These are phyloP conservation scores for Alternaria longipes DNA, from an alignment of 2,329 filamentous ascomycete genomes.

Conservation along the genomic window DNA sequence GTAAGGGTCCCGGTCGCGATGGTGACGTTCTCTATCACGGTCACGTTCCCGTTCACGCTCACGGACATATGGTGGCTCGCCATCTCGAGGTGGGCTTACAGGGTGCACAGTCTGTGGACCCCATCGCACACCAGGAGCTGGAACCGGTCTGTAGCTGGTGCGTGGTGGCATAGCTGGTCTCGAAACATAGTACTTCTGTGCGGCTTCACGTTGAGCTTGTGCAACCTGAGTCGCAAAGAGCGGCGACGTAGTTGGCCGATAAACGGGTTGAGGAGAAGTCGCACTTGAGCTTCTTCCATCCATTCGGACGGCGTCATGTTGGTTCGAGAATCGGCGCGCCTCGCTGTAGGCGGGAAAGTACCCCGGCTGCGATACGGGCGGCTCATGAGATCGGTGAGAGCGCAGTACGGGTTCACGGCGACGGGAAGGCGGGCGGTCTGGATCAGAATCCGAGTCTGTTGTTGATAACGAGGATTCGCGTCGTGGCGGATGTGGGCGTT, in stretches of 20 bases:
- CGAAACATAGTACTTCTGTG: constrained; percentile 43
- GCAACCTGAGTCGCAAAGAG: constrained; percentile 59
- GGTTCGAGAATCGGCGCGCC: constrained; percentile 39
- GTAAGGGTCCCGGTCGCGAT: constrained; percentile 21
- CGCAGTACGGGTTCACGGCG: constrained; percentile 46
- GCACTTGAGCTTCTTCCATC: constrained; percentile 29
- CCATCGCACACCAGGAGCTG: constrained; percentile 36
- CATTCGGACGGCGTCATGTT: constrained; percentile 24
- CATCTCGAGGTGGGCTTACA: constrained; percentile 33
- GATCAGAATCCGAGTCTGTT: constrained; percentile 44
- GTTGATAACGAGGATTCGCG: constrained; percentile 48
- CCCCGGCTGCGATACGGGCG: constrained; percentile 49
- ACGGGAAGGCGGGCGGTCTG: constrained; percentile 36
- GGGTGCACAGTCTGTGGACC: constrained; percentile 22
- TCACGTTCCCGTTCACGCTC: constrained; percentile 30
- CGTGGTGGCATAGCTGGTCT: constrained; percentile 40
- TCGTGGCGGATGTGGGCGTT: constrained; percentile 43
- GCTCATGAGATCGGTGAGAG: constrained; percentile 55
- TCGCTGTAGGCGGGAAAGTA: constrained; percentile 51
- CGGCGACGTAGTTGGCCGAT: constrained; percentile 57
- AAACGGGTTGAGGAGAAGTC: constrained; percentile 43
- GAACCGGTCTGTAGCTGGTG: constrained; percentile 35
- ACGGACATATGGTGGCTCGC: constrained; percentile 30
- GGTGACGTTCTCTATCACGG: constrained; percentile 24
- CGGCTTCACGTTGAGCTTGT: constrained; percentile 41